A percentile compares a stretch with the other conserved stretches of the same genome.
Evolutionary conservation across 2,329 filamentous ascomycete genomes (phyloP).

Genomic region (Monosporascus sp.): DNA sequence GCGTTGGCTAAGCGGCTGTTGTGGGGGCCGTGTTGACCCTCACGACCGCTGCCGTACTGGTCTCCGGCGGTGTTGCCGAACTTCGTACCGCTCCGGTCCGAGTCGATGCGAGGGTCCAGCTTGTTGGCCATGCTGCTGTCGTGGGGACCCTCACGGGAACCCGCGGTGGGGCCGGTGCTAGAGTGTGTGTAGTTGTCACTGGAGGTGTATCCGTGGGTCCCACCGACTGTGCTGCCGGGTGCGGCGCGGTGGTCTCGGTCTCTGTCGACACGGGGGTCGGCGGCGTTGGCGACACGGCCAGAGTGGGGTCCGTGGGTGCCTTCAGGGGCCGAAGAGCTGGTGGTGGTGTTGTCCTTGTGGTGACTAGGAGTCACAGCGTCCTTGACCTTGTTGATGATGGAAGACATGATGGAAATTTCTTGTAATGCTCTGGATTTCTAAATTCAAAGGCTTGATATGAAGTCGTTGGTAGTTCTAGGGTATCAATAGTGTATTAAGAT

Average conservation of each 20-base stretch:
- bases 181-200: conserved; percentile 17
- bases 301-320: conserved; percentile 27
- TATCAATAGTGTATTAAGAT: not conserved
- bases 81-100: conserved; percentile 33
- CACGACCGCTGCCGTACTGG: conserved; percentile 23
- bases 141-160: conserved; percentile 37
- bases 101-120: conserved; percentile 49
- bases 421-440: not conserved
- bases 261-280: conserved; percentile 29
- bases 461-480: not conserved
- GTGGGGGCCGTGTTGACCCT: conserved; percentile 37
- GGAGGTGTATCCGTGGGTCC: conserved; percentile 15
- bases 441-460: not conserved
- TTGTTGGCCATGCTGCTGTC: conserved; percentile 43
- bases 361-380: conserved; percentile 45
- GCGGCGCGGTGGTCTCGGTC: conserved; percentile 28
- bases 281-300: conserved; percentile 21
- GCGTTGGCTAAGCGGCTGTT: conserved; percentile 39
- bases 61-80: conserved; percentile 23
- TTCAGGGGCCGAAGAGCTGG: conserved; percentile 17
- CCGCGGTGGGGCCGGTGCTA: conserved; percentile 34
- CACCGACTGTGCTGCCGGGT: conserved; percentile 17
- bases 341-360: conserved; percentile 24
- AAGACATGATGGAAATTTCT: conserved; percentile 43
- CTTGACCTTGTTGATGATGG: conserved; percentile 56